phyloP scores from a whole-genome alignment of 257 asterid species.

The Craterostigma plantagineum region DNA sequence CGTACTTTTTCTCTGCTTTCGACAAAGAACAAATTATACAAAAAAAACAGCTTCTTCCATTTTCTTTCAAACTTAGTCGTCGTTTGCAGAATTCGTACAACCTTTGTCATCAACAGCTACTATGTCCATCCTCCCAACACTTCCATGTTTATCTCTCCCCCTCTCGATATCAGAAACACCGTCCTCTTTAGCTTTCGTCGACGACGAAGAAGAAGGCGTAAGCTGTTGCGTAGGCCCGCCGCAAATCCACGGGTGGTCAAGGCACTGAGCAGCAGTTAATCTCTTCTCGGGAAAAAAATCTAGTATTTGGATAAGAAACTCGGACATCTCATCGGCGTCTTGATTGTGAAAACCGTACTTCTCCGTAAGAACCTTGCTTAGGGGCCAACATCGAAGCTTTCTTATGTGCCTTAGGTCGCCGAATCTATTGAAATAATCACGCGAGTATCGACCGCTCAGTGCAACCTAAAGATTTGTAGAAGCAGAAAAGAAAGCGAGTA shows the following conservation, averaged over 20 bases:
- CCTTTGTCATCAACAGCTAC: too few species aligned
- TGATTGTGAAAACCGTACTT: conserved; percentile 34
- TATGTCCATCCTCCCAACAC: conserved; percentile 69
- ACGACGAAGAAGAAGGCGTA: too few species aligned
- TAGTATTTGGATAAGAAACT: conserved; percentile 32
- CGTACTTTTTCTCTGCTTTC: too few species aligned
- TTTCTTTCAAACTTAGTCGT: too few species aligned
- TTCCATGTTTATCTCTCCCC: conserved; percentile 64
- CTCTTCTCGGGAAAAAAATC: conserved; percentile 46
- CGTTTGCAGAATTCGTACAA: too few species aligned
- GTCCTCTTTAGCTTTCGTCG: too few species aligned
- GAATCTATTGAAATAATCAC: conserved; percentile 71
- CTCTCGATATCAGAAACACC: conserved; percentile 17
- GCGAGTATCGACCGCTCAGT: conserved; percentile 85
- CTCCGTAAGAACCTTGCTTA: conserved; percentile 59
- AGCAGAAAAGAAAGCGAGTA: too few species aligned
- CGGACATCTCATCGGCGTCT: conserved; percentile 32
- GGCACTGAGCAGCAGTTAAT: conserved; percentile 88
- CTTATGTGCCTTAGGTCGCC: conserved; percentile 88
- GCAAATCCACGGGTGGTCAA: conserved; percentile 64
- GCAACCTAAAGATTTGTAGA: conserved; percentile 39
- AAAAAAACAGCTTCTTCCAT: too few species aligned
- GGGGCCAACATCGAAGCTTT: conserved; percentile 70
- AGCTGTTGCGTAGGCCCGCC: conserved; percentile 23
- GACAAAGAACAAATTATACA: too few species aligned